phyloP scores from a whole-genome alignment of 2,329 filamentous ascomycete species.

The Colletotrichum graminicola region DNA sequence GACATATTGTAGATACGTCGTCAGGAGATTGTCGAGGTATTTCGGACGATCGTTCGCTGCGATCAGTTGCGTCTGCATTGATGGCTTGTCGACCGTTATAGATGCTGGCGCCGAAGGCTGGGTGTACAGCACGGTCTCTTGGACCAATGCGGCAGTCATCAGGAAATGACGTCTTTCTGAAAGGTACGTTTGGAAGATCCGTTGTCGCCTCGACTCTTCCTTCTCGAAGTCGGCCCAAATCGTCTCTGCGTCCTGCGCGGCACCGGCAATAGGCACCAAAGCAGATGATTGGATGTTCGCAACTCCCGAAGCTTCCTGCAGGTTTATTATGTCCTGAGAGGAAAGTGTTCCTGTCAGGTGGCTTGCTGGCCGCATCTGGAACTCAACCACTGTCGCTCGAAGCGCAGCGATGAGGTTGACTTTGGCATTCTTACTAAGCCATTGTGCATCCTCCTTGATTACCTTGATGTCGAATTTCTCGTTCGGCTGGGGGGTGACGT shows the following conservation, averaged over 20 bases:
- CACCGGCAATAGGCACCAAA: conserved; percentile 66
- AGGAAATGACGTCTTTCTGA: conserved; percentile 77
- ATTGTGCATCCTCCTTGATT: conserved; percentile 87
- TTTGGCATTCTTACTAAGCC: conserved; percentile 82
- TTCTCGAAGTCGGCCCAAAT: conserved; percentile 72
- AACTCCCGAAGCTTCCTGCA: conserved; percentile 79
- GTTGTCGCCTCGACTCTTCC: conserved; percentile 70
- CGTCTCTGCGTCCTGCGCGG: conserved; percentile 65
- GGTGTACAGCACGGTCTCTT: conserved; percentile 62
- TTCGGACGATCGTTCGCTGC: conserved; percentile 42
- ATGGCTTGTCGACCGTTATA: conserved; percentile 23
- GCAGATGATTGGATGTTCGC: conserved; percentile 70
- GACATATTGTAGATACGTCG: conserved; percentile 62
- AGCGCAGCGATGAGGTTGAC: conserved; percentile 88
- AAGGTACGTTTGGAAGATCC: conserved; percentile 79
- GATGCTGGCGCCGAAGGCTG: conserved; percentile 43
- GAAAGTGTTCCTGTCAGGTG: conserved; percentile 80
- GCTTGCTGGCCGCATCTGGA: conserved; percentile 81
- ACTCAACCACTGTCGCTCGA: conserved; percentile 84
- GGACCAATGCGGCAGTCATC: conserved; percentile 70
- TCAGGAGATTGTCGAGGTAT: conserved; percentile 59
- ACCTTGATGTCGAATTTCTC: conserved; percentile 79
- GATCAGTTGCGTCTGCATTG: conserved; percentile 10
- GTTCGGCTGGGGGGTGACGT: conserved; percentile 77
- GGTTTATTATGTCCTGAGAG: conserved; percentile 80